Base-by-base conservation (phyloP, 257 asterid genomes). In the Linderniella brevidens region DNA sequence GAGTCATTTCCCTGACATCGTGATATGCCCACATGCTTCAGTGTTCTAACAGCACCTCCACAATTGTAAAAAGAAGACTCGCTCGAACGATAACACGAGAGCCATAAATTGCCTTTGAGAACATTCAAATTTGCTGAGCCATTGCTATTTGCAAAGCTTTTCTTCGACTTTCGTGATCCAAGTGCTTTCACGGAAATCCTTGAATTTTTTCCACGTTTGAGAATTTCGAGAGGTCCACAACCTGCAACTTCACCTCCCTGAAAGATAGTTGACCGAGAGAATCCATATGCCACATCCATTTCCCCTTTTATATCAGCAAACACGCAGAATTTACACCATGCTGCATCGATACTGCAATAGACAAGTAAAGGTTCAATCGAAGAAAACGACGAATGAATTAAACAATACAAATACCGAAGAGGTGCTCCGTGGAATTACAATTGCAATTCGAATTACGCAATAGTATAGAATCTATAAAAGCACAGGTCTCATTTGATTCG, bases 1-100 rank as follows among this genome's bases (percentile, higher is more conserved):
- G 94, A 80, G 48, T 90, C 96, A 70, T 77, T 85, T 56, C 82
- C 94, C 72, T 79, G 96, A 70, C 98, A 90, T 49, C 50, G 74
- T 32, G 68, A 45, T 58, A 41, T 58, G 29, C 59, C 66, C 37
- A 59, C 58, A 43, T 41, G 56, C 66, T 62, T 69, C 40, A 70
- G 58, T 43, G 49, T 48, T 52, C 61, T 69, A 46, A 48, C 51
- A 45, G 17, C 53, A 50, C 50, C 59, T 18, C 71, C 65, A 56
- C 64, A 46, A 13, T 50, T 43, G 41, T 58, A 48, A 5, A 62
- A 57, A 50, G 67, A 57, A 51, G 73, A 58, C 49, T 62, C 60
- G 11, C 49, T 29, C 38, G 58, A 56, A n/a, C 60, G 17, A 57
- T 54, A 37, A 49, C 50, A 52, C 67, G 64, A 62, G 19, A 25